A percentile compares a stretch with the other conserved stretches of the same genome.
These are phyloP conservation scores for Stevia rebaudiana DNA, from an alignment of 140 eudicot genomes.

Conservation along the genomic window DNA sequence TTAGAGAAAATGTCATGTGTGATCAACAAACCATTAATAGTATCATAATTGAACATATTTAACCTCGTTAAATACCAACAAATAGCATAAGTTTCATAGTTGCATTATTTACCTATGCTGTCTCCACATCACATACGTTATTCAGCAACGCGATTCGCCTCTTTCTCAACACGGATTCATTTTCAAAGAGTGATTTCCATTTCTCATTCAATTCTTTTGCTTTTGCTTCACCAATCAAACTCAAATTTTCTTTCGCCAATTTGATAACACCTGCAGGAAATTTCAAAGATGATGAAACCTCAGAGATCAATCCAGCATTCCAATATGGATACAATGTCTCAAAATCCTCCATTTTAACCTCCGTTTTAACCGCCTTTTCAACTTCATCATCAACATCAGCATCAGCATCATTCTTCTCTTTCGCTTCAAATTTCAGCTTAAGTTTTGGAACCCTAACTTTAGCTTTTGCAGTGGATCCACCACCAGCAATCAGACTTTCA, in stretches of 20 bases:
- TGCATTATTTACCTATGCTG: constrained; percentile 25
- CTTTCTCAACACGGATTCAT: constrained; percentile 20
- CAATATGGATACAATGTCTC: constrained; percentile 30
- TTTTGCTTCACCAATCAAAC: constrained; percentile 24
- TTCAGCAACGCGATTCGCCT: constrained; percentile 21
- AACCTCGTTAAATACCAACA: constrained; percentile 7
- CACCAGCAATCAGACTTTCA: constrained; percentile 8
- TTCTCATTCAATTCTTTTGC: constrained; percentile 25
- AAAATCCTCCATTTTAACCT: constrained; percentile 14
- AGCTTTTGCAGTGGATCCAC: constrained; percentile 15
- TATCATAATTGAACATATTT: constrained; percentile 13
- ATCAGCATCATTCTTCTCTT: constrained; percentile 17
- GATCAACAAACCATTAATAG: constrained; percentile 13
- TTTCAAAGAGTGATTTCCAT: constrained; percentile 20
- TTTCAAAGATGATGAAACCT: constrained; percentile 6
- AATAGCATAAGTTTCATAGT: constrained; percentile 18
- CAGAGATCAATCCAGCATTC: constrained; percentile 22
- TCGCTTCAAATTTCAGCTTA: constrained; percentile 17
- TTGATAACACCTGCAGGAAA: constrained; percentile 21
- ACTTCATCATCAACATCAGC: too few relatives aligned
- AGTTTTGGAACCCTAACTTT: neutral
- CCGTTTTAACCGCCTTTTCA: too few relatives aligned
- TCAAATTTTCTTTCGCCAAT: constrained; percentile 17
- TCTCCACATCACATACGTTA: constrained; percentile 1
- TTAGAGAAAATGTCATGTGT: neutral